Evolutionary conservation across 139 green algal species (phyloP), one percentile per base, ranked within the genome.

Genomic region (Chlorella ohadii): DNA sequence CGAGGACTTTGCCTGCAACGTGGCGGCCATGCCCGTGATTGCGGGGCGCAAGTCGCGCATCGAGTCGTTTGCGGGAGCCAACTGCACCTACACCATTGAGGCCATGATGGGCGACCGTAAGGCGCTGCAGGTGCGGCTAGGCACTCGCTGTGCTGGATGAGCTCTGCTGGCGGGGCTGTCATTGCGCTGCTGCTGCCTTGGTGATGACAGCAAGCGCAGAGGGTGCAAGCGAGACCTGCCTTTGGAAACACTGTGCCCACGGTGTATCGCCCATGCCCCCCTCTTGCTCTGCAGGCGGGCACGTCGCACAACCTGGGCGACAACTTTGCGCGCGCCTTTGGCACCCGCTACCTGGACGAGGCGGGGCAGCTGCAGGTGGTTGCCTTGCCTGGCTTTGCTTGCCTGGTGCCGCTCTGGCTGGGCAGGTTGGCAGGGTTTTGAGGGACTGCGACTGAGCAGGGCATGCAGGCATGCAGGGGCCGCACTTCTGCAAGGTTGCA

Each of bases 41-140:
- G 88, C 92, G 5, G 97, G 97, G 0, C 93, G 96, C 76, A 99
- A 99, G 91, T 97, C 91, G 20, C 88, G 89, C 15, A 88, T 95
- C 25, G 97, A 99, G 91, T 96, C 92, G 20, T 95, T 94, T 87
- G 89, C 89, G 81, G 97, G 97, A 1, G 97, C 97, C 27, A 92
- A 97, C 72, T 73, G 71, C 47, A 99, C 97, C 2, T 99, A 98
- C 89, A 99, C 97, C 15, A 99, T 99, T 57, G 97, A 99, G 87
- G 97, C 94, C 17, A 99, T 99, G 97, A 99, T 99, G 97, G 94
- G 95, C 3, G 97, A 99, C 85, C 85, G 86, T 23, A 86, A 86
- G 27, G 97, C 97, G 25, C 92, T 98, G 87, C 94, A 97, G 90
- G 91, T 92, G 79, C 28, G 33, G 63, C 36, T 16, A 31, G 9